These are phyloP conservation scores for Cercospora sesami DNA, from an alignment of 2,329 filamentous ascomycete species.

Conservation along the genomic window DNA sequence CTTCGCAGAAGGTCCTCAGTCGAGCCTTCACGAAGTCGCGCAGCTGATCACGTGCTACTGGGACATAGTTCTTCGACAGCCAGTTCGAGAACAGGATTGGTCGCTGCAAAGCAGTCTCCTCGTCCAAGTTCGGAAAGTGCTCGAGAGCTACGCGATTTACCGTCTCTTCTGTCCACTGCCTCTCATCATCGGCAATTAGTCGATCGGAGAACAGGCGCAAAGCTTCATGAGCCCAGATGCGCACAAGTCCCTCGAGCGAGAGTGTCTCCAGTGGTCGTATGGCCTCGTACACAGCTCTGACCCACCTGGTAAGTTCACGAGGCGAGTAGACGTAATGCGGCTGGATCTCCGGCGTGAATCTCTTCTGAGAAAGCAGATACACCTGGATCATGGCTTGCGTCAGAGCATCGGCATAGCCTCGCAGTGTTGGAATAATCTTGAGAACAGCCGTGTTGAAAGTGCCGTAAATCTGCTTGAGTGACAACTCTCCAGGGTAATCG, in stretches of 20 bases:
- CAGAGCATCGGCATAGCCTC: constrained; percentile 89
- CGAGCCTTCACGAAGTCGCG: constrained; percentile 97
- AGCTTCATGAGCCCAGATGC: constrained; percentile 98
- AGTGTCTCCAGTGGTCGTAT: constrained; percentile 88
- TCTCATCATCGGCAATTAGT: constrained; percentile 89
- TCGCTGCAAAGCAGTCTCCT: constrained; percentile 81
- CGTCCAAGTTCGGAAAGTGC: constrained; percentile 93
- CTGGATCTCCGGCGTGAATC: constrained; percentile 94
- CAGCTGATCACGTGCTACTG: constrained; percentile 90
- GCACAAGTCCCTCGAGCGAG: constrained; percentile 83
- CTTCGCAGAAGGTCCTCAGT: constrained; percentile 97
- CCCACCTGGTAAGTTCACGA: constrained; percentile 96
- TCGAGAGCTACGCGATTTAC: constrained; percentile 84
- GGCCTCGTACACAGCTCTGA: constrained; percentile 94
- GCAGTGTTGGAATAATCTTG: constrained; percentile 93
- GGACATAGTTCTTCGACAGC: constrained; percentile 97
- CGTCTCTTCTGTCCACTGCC: constrained; percentile 89
- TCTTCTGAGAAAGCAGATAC: constrained; percentile 89
- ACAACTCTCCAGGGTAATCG: constrained; percentile 94
- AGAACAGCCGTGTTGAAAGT: constrained; percentile 96
- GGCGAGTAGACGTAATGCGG: constrained; percentile 99
- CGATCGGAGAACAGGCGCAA: constrained; percentile 95
- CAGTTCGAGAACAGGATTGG: constrained; percentile 99
- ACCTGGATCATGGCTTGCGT: constrained; percentile 98
- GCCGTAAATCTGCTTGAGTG: constrained; percentile 94